A percentile compares a stretch with the other conserved stretches of the same genome.
These are phyloP conservation scores for Cyanidium caldarium DNA, from an alignment of 23 red algal genomes.

Conservation along the genomic window DNA sequence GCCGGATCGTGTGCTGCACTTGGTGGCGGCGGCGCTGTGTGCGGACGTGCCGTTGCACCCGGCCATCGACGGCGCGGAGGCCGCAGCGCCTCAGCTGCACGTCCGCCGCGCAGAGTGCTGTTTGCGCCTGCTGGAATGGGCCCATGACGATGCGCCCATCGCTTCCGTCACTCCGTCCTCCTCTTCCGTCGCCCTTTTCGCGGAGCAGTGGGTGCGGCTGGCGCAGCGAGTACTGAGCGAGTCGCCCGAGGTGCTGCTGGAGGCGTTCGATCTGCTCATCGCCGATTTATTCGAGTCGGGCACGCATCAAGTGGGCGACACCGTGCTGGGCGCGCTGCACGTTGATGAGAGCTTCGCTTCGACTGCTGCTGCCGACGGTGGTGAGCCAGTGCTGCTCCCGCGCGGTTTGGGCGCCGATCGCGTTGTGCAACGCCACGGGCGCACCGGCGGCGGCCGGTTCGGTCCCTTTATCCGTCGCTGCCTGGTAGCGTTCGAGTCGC, in stretches of 20 bases:
- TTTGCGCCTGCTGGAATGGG: not conserved
- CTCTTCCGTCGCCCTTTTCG: too few relatives aligned
- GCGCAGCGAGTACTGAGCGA: not conserved
- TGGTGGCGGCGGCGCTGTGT: not conserved
- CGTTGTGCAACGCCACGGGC: not conserved
- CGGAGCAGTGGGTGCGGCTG: not conserved
- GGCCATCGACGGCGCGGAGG: not conserved
- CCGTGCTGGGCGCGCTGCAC: not conserved
- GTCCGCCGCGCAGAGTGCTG: not conserved
- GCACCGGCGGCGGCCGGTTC: not conserved
- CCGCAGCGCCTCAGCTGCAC: not conserved
- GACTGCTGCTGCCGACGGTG: not conserved
- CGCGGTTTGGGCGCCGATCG: not conserved
- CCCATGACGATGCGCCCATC: too few relatives aligned
- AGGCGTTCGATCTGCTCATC: not conserved
- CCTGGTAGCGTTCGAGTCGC: not conserved
- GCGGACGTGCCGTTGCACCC: not conserved
- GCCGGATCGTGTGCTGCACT: not conserved
- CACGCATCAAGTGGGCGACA: not conserved
- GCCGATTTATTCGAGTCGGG: not conserved
- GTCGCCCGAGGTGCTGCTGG: not conserved
- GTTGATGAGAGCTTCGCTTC: not conserved
- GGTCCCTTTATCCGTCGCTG: conserved; percentile 1
- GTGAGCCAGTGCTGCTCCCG: too few relatives aligned
- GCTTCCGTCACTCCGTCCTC: too few relatives aligned